These are phyloP conservation scores for Lasiosphaeriaceae sp. DNA, from an alignment of 495 filamentous ascomycete species.

Conservation along the genomic window DNA sequence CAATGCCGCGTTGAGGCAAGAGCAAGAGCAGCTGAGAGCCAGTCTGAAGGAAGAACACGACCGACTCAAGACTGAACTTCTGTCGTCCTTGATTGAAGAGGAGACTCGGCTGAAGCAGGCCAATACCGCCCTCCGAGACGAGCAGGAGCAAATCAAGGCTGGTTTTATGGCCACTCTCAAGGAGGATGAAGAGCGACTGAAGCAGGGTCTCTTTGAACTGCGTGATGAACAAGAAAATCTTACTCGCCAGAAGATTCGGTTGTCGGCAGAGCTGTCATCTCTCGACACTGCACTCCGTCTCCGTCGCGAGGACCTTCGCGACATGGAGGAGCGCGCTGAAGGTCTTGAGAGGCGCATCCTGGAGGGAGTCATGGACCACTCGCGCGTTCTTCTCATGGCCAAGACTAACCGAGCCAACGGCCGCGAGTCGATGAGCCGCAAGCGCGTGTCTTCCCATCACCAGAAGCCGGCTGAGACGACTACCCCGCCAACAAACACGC, in stretches of 20 bases:
- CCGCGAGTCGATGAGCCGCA: slow-evolving; percentile 61
- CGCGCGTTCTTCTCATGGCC: slow-evolving; percentile 74
- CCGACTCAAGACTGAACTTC: slow-evolving; percentile 26
- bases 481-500: neutral
- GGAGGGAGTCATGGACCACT: slow-evolving; percentile 93
- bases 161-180: slow-evolving; percentile 51
- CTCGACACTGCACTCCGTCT: slow-evolving; percentile 85
- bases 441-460: slow-evolving; percentile 49
- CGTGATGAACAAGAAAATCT: slow-evolving; percentile 69
- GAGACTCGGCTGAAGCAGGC: slow-evolving; percentile 73
- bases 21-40: slow-evolving; percentile 19
- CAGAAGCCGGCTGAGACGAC: slow-evolving; percentile 1
- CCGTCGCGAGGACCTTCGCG: slow-evolving; percentile 82
- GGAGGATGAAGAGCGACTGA: slow-evolving; percentile 40
- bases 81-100: slow-evolving; percentile 72
- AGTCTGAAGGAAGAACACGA: slow-evolving; percentile 29
- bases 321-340: slow-evolving; percentile 85
- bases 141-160: slow-evolving; percentile 70
- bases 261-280: slow-evolving; percentile 78
- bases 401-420: slow-evolving; percentile 45
- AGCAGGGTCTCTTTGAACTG: slow-evolving; percentile 41
- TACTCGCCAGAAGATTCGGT: slow-evolving; percentile 63
- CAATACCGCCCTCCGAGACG: slow-evolving; percentile 57
- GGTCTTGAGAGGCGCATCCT: slow-evolving; percentile 85
- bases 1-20: slow-evolving; percentile 9